Conservation (phyloP, 805 yeast species). For the Candida germanica region DNA sequence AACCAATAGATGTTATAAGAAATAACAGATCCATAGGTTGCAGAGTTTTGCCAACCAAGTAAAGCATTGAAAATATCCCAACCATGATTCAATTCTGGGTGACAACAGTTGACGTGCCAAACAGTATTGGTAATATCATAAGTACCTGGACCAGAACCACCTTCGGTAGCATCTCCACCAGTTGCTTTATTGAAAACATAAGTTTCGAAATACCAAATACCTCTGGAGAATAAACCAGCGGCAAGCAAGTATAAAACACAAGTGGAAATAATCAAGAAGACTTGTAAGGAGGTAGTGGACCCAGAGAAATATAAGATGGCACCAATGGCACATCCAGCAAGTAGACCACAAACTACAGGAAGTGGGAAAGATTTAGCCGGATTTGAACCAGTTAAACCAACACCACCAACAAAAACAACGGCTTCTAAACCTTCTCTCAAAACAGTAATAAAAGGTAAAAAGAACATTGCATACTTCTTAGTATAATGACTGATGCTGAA, state of each 20-base stretch:
- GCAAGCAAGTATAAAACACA: conserved; percentile 83
- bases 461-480: conserved; percentile 79
- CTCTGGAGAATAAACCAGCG: conserved; percentile 91
- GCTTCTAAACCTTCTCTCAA: conserved; percentile 85
- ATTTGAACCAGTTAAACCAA: conserved; percentile 24
- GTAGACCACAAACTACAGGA: conserved; percentile 84
- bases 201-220: conserved; percentile 83
- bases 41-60: conserved; percentile 96
- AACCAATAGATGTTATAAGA: conserved; percentile 91
- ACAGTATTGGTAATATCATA: conserved; percentile 76
- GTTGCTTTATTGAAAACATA: conserved; percentile 59
- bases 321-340: conserved; percentile 77
- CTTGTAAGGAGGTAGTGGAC: conserved; percentile 72
- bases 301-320: conserved; percentile 74
- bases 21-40: conserved; percentile 86
- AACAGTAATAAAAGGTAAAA: conserved; percentile 85
- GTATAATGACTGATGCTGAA: conserved; percentile 34
- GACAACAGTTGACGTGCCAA: conserved; percentile 97
- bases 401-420: conserved; percentile 44
- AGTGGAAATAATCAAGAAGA: conserved; percentile 83
- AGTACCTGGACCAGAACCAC: conserved; percentile 92
- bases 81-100: conserved; percentile 86
- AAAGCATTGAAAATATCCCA: conserved; percentile 96
- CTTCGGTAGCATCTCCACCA: conserved; percentile 94
- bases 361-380: conserved; percentile 69